Evolutionary conservation across 2,329 filamentous ascomycete genomes (phyloP).

Genomic region (Lecanicillium sp.): DNA sequence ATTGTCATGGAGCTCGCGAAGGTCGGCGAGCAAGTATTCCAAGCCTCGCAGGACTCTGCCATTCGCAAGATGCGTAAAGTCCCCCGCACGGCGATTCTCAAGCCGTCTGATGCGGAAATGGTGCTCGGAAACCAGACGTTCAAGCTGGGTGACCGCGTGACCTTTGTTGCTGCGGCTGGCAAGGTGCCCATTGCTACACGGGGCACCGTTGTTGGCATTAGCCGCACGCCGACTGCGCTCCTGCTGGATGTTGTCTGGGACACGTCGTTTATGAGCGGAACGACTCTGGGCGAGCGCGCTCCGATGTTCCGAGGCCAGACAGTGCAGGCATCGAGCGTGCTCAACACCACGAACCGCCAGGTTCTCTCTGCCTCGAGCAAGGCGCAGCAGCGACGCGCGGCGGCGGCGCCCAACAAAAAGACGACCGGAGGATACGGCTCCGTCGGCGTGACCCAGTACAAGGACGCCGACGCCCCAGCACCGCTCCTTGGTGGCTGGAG

Average conservation of each 20-base stretch:
- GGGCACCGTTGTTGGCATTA: slow-evolving; percentile 93
- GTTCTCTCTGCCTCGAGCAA: slow-evolving; percentile 60
- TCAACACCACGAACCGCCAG: slow-evolving; percentile 81
- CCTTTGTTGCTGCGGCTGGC: slow-evolving; percentile 87
- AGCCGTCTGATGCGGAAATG: slow-evolving; percentile 94
- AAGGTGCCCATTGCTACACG: slow-evolving; percentile 89
- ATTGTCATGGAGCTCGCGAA: slow-evolving; percentile 75
- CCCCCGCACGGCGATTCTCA: slow-evolving; percentile 79
- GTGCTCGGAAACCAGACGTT: slow-evolving; percentile 82
- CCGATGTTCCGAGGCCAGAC: slow-evolving; percentile 92
- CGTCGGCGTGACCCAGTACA: slow-evolving; percentile 56
- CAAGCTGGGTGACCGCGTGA: slow-evolving; percentile 78
- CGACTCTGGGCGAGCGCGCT: slow-evolving; percentile 81
- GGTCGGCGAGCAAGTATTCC: slow-evolving; percentile 60
- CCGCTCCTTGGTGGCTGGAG: slow-evolving; percentile 53
- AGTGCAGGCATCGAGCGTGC: slow-evolving; percentile 76
- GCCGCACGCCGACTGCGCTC: slow-evolving; percentile 73
- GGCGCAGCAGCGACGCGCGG: slow-evolving; percentile 44
- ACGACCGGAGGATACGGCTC: slow-evolving; percentile 49
- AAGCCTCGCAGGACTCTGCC: slow-evolving; percentile 46
- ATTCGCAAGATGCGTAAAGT: slow-evolving; percentile 71
- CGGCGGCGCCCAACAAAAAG: slow-evolving; percentile 42
- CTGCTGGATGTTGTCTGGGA: slow-evolving; percentile 93
- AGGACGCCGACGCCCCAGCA: slow-evolving; percentile 48
- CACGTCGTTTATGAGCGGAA: slow-evolving; percentile 93